Conservation (phyloP, 352 stramenopile species). For the Salisapilia sapeloensis region DNA sequence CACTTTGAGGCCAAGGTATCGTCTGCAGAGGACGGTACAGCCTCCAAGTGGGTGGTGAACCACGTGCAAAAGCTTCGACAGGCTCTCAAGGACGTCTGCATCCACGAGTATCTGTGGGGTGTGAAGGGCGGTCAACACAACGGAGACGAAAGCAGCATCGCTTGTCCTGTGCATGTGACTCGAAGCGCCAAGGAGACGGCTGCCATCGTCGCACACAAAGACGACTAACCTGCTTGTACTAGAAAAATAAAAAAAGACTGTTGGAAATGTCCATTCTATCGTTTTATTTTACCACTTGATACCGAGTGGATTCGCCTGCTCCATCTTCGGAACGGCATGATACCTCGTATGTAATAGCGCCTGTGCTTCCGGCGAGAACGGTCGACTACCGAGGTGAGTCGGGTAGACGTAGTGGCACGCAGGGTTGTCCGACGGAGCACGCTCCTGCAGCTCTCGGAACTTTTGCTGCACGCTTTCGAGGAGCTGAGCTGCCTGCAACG, state of each 20-base stretch:
- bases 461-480: constrained; percentile 40
- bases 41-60: constrained; percentile 40
- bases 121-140: constrained; percentile 58
- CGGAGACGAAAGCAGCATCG: constrained; percentile 45
- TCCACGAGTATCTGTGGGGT: constrained; percentile 75
- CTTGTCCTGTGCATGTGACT: constrained; percentile 65
- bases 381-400: constrained; percentile 49
- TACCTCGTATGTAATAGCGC: constrained; percentile 60
- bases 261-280: constrained; percentile 4
- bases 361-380: constrained; percentile 56
- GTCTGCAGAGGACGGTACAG: constrained; percentile 21
- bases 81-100: constrained; percentile 57
- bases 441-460: constrained; percentile 49
- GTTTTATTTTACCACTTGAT: constrained; percentile 65
- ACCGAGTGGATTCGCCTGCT: constrained; percentile 66
- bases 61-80: constrained; percentile 49
- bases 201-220: constrained; percentile 26
- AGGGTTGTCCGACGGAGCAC: constrained; percentile 40
- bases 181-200: constrained; percentile 49
- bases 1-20: constrained; percentile 24
- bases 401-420: constrained; percentile 69
- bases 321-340: constrained; percentile 72
- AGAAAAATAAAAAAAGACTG: constrained; percentile 3
- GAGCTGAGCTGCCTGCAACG: constrained; percentile 27
- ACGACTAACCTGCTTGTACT: constrained; percentile 2